Evolutionary conservation across 2,329 filamentous ascomycete species (phyloP), one percentile per base, ranked within the genome.

Genomic region (Geosmithia flava): DNA sequence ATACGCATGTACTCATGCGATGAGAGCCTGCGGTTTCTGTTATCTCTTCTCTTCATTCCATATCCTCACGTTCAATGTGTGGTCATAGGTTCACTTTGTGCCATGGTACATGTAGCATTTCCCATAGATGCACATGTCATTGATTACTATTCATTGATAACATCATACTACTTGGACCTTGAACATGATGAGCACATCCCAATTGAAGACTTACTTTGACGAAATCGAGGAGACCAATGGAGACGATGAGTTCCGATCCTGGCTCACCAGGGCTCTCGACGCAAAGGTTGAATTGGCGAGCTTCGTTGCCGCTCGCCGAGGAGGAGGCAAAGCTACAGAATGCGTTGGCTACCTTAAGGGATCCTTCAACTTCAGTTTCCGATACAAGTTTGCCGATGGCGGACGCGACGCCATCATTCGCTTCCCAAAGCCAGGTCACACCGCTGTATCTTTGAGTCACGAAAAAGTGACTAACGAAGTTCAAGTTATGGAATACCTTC

Each of bases 381-480:
- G 52, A 19, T 52, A 55, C 49, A 52, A 46, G 23, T 57, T 58
- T 45, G 41, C 42, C 30, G 54, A 55, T 44, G 49, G 27, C 42
- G 52, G 51, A 2, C 53, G 53, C 8, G 52, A 54, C 30, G 54
- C 48, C n/a, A 52, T 61, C 15, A 58, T 61, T 37, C 57, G 56
- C 1, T 62, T 59, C 33, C 54, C 55, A 8, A 50, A 55, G 46
- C 55, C 56, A 2, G 58, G 58, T 4, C 52, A 54, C 37, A 59
- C 51, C 20, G 47, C 51, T 40, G 49, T 52, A 13, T 16, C 47
- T 8, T 48, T 52, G 16, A 45, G 56, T 37, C 57, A 60, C 43
- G 62, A 45, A 46, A 68, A 66, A 46, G 55, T 66, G 39, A 42
- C 44, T 19, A 62, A 61, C 43, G 57, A 62, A 41, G 57, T 57